Conservation (phyloP, 495 filamentous ascomycete species). For the Opeltia flavorubescens region DNA sequence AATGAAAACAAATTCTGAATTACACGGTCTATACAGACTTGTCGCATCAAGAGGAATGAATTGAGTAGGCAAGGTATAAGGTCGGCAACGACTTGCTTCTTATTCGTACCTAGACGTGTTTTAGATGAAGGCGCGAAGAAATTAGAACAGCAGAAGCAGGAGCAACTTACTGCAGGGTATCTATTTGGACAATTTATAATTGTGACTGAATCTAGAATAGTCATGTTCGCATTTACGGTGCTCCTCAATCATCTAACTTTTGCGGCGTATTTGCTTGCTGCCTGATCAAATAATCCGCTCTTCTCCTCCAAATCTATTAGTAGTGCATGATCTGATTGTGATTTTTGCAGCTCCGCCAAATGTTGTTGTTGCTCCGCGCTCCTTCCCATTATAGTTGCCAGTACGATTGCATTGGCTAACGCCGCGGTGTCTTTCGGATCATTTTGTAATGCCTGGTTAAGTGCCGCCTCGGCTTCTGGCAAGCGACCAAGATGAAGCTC, state of each 20-base stretch:
- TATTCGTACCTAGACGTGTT: too few species aligned
- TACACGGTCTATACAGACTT: too few species aligned
- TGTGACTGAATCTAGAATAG: neutral
- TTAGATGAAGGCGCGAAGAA: too few species aligned
- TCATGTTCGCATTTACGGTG: conserved; percentile 25
- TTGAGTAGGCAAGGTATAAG: too few species aligned
- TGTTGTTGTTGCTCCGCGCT: conserved; percentile 33
- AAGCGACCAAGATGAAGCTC: conserved; percentile 83
- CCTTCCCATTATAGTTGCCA: conserved; percentile 62
- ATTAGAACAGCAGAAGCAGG: too few species aligned
- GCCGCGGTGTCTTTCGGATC: conserved; percentile 55
- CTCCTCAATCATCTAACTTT: too few species aligned
- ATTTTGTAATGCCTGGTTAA: conserved; percentile 65
- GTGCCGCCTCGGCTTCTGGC: conserved; percentile 76
- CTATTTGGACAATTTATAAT: too few species aligned
- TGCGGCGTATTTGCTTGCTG: conserved; percentile 61
- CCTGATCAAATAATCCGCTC: conserved; percentile 63
- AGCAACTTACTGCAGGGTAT: too few species aligned
- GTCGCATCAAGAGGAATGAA: too few species aligned
- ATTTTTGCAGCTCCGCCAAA: conserved; percentile 14
- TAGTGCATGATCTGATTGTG: conserved; percentile 47
- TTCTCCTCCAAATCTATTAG: conserved; percentile 61
- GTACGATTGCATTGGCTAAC: conserved; percentile 68
- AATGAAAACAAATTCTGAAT: too few species aligned
- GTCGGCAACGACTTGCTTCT: too few species aligned